Evolutionary conservation across 2,329 filamentous ascomycete genomes (phyloP), one percentile per base, ranked within the genome.

Genomic region (Paradendryphiella salina): DNA sequence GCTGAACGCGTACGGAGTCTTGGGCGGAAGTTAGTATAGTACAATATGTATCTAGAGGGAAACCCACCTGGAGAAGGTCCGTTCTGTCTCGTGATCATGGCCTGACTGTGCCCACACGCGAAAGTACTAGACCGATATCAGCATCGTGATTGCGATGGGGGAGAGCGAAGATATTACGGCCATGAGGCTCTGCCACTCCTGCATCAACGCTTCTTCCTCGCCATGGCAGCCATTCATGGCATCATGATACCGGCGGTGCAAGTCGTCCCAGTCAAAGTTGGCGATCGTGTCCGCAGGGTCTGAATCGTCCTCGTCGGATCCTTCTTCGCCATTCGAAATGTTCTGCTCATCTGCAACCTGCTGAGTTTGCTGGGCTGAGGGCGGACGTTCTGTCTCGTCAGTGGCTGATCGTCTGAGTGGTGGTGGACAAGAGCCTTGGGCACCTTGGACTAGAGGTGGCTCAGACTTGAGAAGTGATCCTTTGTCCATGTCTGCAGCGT

Each of bases 1-100:
- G 84, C 80, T 69, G 87, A 85, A 55, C 91, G 85, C 2, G 92
- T 96, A 66, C 87, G 88, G 37, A 96, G 79, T 47, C 88, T 90
- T 55, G 8, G 37, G 39, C 9, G 26, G 45, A 46, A 40, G 32
- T 28, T 20, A 17, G 29, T 14, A 33, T 10, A 14, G 10, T 26
- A 11, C 5, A 23, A 18, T 32, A 32, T 8, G n/a, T 41, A 18
- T 13, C 20, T 17, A 9, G 32, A 31, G 23, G 11, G 15, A 48
- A 46, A 52, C 26, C 20, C 71, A 87, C 87, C 91, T 85, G 72
- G 93, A 93, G 56, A 84, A 80, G 18, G 89, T 88, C 48, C 92
- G 83, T 52, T 87, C 85, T 47, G 88, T 85, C 70, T 96, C 92
- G 54, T 89, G 85, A 9, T 79, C 75, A 26, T 85, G 81, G 1